phyloP scores from a whole-genome alignment of 495 filamentous ascomycete genomes.

The Xylaria cubensis region DNA sequence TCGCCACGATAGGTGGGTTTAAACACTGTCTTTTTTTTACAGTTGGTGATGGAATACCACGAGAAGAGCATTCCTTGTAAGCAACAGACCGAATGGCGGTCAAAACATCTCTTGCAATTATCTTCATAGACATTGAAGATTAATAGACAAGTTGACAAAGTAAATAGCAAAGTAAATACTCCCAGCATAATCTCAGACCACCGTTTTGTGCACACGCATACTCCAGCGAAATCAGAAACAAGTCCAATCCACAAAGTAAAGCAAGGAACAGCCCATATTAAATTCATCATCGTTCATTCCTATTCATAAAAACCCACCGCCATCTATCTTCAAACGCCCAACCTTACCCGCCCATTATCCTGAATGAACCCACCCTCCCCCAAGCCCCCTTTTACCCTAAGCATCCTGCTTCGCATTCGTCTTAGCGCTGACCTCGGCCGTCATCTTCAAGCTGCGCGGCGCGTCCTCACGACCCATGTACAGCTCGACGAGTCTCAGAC shows the following conservation, averaged over 20 bases:
- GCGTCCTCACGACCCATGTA: constrained; percentile 87
- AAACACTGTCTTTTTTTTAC: background rate
- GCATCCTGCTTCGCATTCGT: constrained; percentile 45
- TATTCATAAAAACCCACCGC: background rate
- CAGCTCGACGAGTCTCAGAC: constrained; percentile 77
- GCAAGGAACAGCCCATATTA: background rate
- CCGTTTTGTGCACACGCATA: background rate
- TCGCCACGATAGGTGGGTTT: background rate
- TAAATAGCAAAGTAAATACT: background rate
- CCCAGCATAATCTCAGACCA: background rate
- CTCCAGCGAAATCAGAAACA: background rate
- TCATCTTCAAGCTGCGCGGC: constrained; percentile 72
- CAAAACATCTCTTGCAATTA: background rate
- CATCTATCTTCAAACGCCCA: background rate
- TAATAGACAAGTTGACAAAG: background rate
- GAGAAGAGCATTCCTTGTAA: background rate
- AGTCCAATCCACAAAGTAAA: background rate
- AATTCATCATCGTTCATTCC: background rate
- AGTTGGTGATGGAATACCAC: background rate
- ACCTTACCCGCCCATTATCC: background rate
- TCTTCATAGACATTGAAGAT: background rate
- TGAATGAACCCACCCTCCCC: background rate
- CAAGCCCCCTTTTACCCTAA: background rate
- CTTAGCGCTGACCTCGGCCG: constrained; percentile 72
- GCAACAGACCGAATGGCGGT: background rate